Evolutionary conservation across 768 basidiomycete genomes (phyloP).

Genomic region (Mycena vulgaris): DNA sequence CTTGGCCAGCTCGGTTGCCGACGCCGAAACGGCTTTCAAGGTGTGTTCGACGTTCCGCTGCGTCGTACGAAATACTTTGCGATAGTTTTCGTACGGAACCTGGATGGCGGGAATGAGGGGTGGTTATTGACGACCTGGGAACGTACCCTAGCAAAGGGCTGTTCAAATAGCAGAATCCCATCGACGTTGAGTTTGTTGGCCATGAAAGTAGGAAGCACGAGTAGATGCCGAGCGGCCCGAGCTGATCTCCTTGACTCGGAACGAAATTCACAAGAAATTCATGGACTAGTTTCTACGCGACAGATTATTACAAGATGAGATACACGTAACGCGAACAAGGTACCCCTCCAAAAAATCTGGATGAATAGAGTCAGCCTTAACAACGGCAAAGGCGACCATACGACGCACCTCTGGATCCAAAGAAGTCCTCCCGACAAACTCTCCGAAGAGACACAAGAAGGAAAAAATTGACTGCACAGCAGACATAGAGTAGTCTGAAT

Average conservation of each 20-base stretch:
- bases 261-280: too few relatives aligned
- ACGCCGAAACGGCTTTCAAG: constrained; percentile 69
- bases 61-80: constrained; percentile 87
- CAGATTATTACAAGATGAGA: background rate
- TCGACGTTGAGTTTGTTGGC: constrained; percentile 76
- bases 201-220: constrained; percentile 47
- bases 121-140: background rate
- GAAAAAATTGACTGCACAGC: constrained; percentile 56
- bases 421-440: background rate
- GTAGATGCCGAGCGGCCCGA: too few relatives aligned
- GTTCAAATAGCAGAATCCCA: constrained; percentile 86
- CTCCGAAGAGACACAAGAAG: constrained; percentile 41
- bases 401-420: background rate
- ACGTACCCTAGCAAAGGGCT: constrained; percentile 83
- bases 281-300: too few relatives aligned
- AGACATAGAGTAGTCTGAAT: constrained; percentile 83
- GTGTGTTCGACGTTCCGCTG: constrained; percentile 90
- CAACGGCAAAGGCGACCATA: background rate
- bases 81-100: constrained; percentile 93
- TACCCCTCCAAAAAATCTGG: background rate
- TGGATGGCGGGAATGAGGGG: constrained; percentile 46
- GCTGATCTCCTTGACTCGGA: too few relatives aligned
- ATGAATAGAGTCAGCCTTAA: background rate
- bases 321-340: too few relatives aligned
- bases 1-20: constrained; percentile 73